A percentile compares a stretch with the other conserved stretches of the same genome.
Conservation (phyloP, 140 eudicot genomes). For the Bidens hawaiensis region DNA sequence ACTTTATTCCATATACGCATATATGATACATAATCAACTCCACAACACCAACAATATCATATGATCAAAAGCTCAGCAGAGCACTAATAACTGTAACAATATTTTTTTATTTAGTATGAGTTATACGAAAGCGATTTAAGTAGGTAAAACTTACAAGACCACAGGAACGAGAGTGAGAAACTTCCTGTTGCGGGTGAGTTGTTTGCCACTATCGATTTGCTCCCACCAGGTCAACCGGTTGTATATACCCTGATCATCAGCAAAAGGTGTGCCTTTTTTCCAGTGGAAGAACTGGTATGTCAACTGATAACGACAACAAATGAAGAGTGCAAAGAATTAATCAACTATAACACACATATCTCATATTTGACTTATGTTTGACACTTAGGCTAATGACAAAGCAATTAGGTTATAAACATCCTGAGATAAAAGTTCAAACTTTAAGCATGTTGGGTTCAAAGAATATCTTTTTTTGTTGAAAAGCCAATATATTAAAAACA, state of each 20-base stretch:
- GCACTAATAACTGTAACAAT: constrained; percentile 1
- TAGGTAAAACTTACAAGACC: constrained; percentile 58
- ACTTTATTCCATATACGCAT: not conserved
- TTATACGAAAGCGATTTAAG: not conserved
- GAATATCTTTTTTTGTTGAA: no score
- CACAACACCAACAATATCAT: constrained; percentile 14
- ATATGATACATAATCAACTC: constrained; percentile 4
- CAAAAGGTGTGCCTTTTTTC: constrained; percentile 97
- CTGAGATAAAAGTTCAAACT: constrained; percentile 8
- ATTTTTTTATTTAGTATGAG: not conserved
- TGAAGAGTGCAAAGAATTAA: not conserved
- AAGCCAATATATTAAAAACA: no score
- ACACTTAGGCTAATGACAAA: not conserved
- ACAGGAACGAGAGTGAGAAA: constrained; percentile 82
- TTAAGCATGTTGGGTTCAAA: no score
- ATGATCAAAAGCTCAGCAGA: constrained; percentile 13
- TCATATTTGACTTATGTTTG: no score
- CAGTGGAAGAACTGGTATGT: constrained; percentile 87
- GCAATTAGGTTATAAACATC: constrained; percentile 11
- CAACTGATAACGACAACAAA: constrained; percentile 33
- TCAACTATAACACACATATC: not conserved
- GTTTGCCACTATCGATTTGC: constrained; percentile 81
- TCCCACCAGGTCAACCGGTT: constrained; percentile 97
- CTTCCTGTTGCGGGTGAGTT: constrained; percentile 86
- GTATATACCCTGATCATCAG: constrained; percentile 93